Conservation (phyloP, 345 rosid species). For the Salix suchowensis region DNA sequence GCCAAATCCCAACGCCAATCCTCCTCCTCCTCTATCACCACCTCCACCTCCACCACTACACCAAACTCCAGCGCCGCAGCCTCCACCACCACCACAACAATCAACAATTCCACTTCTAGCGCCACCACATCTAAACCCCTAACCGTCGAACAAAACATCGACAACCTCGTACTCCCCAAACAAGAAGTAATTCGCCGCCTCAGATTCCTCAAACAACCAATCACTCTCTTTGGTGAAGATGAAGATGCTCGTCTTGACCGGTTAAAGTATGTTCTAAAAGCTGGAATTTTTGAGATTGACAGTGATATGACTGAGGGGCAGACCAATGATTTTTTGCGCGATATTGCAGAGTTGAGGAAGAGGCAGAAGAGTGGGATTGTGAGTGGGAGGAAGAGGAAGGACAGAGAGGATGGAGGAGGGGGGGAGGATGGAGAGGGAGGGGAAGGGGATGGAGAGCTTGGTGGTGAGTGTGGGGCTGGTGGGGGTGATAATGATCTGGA, state of each 20-base stretch:
- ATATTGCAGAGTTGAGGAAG: conserved; percentile 83
- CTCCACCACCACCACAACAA: conserved; percentile 26
- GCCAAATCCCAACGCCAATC: conserved; percentile 61
- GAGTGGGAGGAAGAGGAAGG: conserved; percentile 74
- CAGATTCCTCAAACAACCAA: conserved; percentile 84
- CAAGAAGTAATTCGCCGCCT: conserved; percentile 91
- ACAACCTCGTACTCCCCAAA: conserved; percentile 67
- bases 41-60: conserved; percentile 22
- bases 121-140: conserved; percentile 57
- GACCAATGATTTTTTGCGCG: conserved; percentile 94
- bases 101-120: conserved; percentile 34
- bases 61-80: conserved; percentile 33
- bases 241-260: conserved; percentile 80
- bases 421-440: conserved; percentile 68
- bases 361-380: conserved; percentile 80
- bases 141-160: conserved; percentile 71
- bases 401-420: conserved; percentile 62
- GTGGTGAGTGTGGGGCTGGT: conserved; percentile 30
- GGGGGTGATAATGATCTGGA: conserved; percentile 84
- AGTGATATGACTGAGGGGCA: conserved; percentile 93
- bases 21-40: conserved; percentile 26
- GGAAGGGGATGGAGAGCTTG: conserved; percentile 59
- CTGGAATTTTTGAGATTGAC: conserved; percentile 87
- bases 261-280: conserved; percentile 69
- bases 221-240: conserved; percentile 93